These are phyloP conservation scores for Nigrospora sphaerica DNA, from an alignment of 2,329 filamentous ascomycete genomes.

Conservation along the genomic window DNA sequence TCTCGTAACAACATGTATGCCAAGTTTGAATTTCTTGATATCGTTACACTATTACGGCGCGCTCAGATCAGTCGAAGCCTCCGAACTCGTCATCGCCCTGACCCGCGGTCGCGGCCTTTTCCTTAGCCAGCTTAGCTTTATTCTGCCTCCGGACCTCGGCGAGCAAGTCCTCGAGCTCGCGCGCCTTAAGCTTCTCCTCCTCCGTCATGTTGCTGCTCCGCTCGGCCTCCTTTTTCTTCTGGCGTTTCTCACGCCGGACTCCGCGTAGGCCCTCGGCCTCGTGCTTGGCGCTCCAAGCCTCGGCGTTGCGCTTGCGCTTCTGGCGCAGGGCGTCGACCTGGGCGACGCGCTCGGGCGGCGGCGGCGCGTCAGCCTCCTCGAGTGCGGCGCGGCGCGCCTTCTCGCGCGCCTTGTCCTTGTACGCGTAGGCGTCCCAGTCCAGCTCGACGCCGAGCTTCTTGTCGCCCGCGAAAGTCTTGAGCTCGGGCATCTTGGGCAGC, in stretches of 20 bases:
- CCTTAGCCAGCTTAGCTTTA: slow-evolving; percentile 29
- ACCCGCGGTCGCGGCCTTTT: slow-evolving; percentile 11
- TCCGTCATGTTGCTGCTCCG: slow-evolving; percentile 50
- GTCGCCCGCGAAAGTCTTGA: slow-evolving; percentile 66
- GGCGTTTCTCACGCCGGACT: slow-evolving; percentile 57
- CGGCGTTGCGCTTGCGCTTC: slow-evolving; percentile 53
- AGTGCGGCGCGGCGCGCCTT: slow-evolving; percentile 54
- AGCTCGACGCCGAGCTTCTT: slow-evolving; percentile 54
- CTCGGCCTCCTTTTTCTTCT: slow-evolving; percentile 57
- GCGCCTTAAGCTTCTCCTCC: slow-evolving; percentile 52
- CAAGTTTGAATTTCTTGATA: neutral
- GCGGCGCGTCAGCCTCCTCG: slow-evolving; percentile 27
- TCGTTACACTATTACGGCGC: neutral
- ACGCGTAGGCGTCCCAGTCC: slow-evolving; percentile 61
- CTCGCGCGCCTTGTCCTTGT: slow-evolving; percentile 67
- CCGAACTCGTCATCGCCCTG: slow-evolving; percentile 44
- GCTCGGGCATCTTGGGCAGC: slow-evolving; percentile 90
- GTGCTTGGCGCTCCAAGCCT: slow-evolving; percentile 67
- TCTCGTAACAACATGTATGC: neutral
- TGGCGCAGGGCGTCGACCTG: slow-evolving; percentile 18
- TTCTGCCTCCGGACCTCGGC: slow-evolving; percentile 54
- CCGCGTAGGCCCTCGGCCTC: slow-evolving; percentile 58
- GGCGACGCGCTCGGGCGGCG: slow-evolving; percentile 15
- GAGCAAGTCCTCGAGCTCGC: slow-evolving; percentile 58
- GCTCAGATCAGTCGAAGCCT: slow-evolving; percentile 40